Evolutionary conservation across 257 asterid genomes (phyloP), one percentile per base, ranked within the genome.

Genomic region (Solanum lycopersicoides): DNA sequence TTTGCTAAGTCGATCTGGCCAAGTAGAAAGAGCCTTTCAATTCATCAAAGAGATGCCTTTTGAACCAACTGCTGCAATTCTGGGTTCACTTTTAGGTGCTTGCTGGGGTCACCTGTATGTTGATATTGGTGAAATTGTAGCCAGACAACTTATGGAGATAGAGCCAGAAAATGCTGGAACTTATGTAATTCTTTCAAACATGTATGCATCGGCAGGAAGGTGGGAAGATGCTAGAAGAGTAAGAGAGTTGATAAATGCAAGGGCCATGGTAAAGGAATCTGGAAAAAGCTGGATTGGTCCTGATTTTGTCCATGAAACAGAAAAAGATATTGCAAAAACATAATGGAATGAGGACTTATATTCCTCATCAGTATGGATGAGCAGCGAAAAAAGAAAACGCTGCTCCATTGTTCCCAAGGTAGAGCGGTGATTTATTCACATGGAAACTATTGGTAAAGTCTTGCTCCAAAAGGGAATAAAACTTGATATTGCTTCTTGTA

Each of bases 1-100:
- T 91, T 86, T 95, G 88, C 97, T 96, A 5, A 97, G 98, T 45
- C 97, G 98, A 28, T 93, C 96, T 32, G 98, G 98, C 30, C 95
- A 92, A 89, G 90, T 96, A 73, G 94, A 91, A 72, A 93, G 89
- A 83, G 99, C 98, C 56, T 83, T 94, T 80, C 90, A 89, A 86
- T 94, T 96, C 92, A 88, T 96, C 86, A 86, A 90, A 87, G 90
- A 89, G 88, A 93, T 96, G 98, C 95, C 98, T 74, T 88, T 94
- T 32, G 86, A 94, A 86, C 98, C 99, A 20, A 96, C 92, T 83
- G 96, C 95, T 47, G 98, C 98, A 47, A 90, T 96, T 11, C 95
- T 97, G 98, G 91, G 95, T 42, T 95, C 99, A 28, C 95, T 96
- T 59, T 93, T 96, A 91, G 99, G 98, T 25, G 99, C 98, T 42